Evolutionary conservation across 257 asterid species (phyloP), one percentile per base, ranked within the genome.

Genomic region (Primulina huaijiensis): DNA sequence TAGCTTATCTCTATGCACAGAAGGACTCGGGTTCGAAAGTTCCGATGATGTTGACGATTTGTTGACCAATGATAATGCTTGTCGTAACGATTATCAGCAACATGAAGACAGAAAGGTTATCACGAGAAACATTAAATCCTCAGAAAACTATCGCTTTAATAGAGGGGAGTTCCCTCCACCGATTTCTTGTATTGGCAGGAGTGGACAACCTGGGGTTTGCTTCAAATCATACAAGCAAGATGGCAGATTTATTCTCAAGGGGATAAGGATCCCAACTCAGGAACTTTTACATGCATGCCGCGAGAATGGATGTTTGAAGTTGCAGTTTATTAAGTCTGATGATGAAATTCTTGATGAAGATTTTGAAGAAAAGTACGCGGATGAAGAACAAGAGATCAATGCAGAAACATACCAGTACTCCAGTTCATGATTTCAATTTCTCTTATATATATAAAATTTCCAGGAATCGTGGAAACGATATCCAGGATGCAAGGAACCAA

Each of bases 141-240:
- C 55, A 11, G 25, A 70, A 19, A 27, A 63, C 20, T 76, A 80
- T 43, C n/a, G 55, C 0, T 43, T 14, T 14, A 37, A 69, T 30
- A 76, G 70, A 65, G 75, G 82, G 63, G 69, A 65, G 8, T 80
- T 85, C 60, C 97, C 99, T 8, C 99, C 99, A 0, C 99, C 99
- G 1, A 89, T 93, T 27, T 86, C 99, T 12, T 78, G 95, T 46
- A 90, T 93, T 50, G 95, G 96, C 5, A 77, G 85, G 67, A 87
- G 88, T 68, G 99, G 99, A 68, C 87, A 83, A 86, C 98, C 98
- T 3, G 85, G 95, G 94, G 87, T 90, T 64, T 82, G 79, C 40
- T 86, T 93, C 67, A 81, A 78, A 53, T 83, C 96, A 0, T 83
- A 65, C 55, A 77, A 96, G 40, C 79, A 90, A 79, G 83, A 88